Evolutionary conservation across 192 early-diverging fungal genomes (phyloP), one percentile per base, ranked within the genome.

Genomic region (Oehlia diaphana): DNA sequence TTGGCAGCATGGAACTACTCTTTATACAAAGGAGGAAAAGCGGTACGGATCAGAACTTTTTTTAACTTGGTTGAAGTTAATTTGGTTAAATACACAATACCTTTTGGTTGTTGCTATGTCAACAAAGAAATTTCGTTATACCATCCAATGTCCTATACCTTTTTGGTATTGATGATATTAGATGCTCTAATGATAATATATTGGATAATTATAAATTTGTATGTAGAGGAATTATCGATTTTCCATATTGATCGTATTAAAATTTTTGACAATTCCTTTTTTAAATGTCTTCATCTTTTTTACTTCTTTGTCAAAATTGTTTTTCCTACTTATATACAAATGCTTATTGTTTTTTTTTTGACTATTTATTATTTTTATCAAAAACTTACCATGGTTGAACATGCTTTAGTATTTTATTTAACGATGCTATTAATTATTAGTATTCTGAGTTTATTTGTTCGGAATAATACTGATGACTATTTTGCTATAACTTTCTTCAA

Each of bases 21-120:
- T 42, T 70, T 70, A 26, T 70, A 31, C 68, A 70, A 70, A 33
- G 68, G 68, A 33, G 28, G 9, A 70, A 70, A 70, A 70, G 68
- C 68, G 28, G 28, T 70, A 70, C 35, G 28, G 26, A 9, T 70
- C 37, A 70, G 68, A 12, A 70, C 68, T 9, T 12, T 70, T 70
- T 2, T 31, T 70, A 70, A 70, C 68, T 33, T 70, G 68, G 68
- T 70, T 28, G 68, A 70, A 70, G 28, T 28, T 70, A 70, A 70
- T 70, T 70, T 70, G 68, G 68, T 70, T 70, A 70, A 70, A 70
- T 70, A 70, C 68, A 6, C 68, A 23, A 70, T 70, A 8, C 68
- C 68, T 31, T 70, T 70, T 1, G 68, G 28, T 70, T 70, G 68
- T 70, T 70, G 68, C 68, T 70, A 19, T 33, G 9, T 35, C 68